phyloP scores from a whole-genome alignment of 2,329 filamentous ascomycete genomes.

The Paraconiothyrium brasiliense region DNA sequence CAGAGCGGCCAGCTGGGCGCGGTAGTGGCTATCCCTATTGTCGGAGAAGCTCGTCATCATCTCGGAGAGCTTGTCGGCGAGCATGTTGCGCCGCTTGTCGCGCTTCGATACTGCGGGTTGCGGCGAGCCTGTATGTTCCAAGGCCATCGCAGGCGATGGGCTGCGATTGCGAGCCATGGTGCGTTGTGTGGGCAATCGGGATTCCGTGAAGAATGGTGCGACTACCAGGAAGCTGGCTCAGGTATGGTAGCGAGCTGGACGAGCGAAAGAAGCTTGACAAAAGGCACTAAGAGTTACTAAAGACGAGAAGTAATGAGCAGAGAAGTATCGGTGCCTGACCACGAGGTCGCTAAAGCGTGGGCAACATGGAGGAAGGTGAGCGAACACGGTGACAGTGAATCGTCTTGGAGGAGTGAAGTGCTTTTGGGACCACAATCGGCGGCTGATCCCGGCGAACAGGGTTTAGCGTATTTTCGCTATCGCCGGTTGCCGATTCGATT shows the following conservation, averaged over 20 bases:
- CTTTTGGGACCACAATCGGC: slow-evolving; percentile 10
- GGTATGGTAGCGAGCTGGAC: background rate
- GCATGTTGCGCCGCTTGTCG: slow-evolving; percentile 86
- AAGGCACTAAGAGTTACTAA: background rate
- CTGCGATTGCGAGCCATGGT: slow-evolving; percentile 52
- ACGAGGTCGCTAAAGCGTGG: slow-evolving; percentile 16
- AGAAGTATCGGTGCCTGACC: background rate
- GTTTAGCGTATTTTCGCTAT: slow-evolving; percentile 5
- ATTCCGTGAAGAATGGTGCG: slow-evolving; percentile 1
- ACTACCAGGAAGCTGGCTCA: background rate
- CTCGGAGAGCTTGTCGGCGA: slow-evolving; percentile 79
- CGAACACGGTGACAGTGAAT: slow-evolving; percentile 6
- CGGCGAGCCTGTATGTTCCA: slow-evolving; percentile 53
- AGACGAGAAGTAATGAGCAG: background rate
- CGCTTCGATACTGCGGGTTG: slow-evolving; percentile 75
- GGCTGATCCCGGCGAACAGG: slow-evolving; percentile 3
- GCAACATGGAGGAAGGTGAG: slow-evolving; percentile 13
- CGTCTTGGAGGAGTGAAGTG: slow-evolving; percentile 10
- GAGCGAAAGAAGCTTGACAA: background rate
- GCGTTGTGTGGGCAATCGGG: slow-evolving; percentile 10
- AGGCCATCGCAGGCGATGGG: slow-evolving; percentile 47
- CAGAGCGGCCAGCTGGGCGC: slow-evolving; percentile 89
- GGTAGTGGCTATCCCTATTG: slow-evolving; percentile 84
- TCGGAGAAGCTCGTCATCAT: slow-evolving; percentile 81
- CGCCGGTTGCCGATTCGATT: slow-evolving; percentile 2